Evolutionary conservation across 495 filamentous ascomycete species (phyloP).

Genomic region (Glarea lozoyensis): DNA sequence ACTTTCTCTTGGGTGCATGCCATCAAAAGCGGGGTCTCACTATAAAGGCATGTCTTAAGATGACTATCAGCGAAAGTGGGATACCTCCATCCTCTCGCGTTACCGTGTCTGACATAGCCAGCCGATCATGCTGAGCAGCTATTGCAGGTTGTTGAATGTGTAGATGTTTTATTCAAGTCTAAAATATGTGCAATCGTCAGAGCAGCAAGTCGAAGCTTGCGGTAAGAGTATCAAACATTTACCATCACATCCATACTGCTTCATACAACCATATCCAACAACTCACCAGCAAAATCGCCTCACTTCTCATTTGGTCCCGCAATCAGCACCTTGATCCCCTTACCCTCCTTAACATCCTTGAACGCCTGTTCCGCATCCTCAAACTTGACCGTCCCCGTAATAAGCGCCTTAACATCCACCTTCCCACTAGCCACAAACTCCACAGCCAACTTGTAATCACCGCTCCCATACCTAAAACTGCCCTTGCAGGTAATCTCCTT

Average conservation of each 20-base stretch:
- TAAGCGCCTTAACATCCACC: slow-evolving; percentile 62
- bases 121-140: too few relatives aligned
- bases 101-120: too few relatives aligned
- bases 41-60: too few relatives aligned
- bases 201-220: too few relatives aligned
- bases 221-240: too few relatives aligned
- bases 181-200: too few relatives aligned
- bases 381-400: slow-evolving; percentile 62
- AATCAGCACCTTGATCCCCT: slow-evolving; percentile 82
- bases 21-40: too few relatives aligned
- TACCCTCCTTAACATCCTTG: slow-evolving; percentile 62
- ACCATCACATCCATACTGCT: too few relatives aligned
- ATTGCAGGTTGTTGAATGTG: too few relatives aligned
- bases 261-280: neutral
- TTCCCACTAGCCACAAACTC: slow-evolving; percentile 54
- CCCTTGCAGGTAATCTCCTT: slow-evolving; percentile 79
- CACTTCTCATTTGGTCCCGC: slow-evolving; percentile 52
- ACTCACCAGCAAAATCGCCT: neutral
- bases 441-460: slow-evolving; percentile 73
- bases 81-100: too few relatives aligned
- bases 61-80: neutral
- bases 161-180: too few relatives aligned
- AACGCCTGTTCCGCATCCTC: slow-evolving; percentile 69
- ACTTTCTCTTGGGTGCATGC: too few relatives aligned
- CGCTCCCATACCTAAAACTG: slow-evolving; percentile 73